phyloP scores from a whole-genome alignment of 2,329 filamentous ascomycete genomes.

The Fusarium vanettenii region DNA sequence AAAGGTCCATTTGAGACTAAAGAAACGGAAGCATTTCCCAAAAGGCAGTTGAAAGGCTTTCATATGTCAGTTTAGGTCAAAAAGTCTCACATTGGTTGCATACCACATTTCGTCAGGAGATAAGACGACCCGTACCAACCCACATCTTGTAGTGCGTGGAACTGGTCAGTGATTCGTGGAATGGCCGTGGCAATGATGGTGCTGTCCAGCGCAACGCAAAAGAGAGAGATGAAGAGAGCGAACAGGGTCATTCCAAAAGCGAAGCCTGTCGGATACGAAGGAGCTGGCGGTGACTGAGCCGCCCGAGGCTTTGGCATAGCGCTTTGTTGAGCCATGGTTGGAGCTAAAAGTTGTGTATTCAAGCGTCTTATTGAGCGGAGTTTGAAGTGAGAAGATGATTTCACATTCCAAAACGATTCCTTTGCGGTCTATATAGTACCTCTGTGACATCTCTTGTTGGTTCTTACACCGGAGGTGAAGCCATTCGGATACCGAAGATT shows the following conservation, averaged over 20 bases:
- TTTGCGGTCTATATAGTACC: not conserved
- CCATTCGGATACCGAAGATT: not conserved
- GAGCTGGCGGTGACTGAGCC: not conserved
- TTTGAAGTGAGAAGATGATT: not conserved
- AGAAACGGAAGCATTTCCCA: constrained; percentile 46
- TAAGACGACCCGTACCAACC: not conserved
- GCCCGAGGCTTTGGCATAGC: not conserved
- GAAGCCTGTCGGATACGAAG: not conserved
- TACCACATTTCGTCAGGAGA: not conserved
- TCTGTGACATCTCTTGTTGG: not conserved
- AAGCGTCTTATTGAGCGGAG: not conserved
- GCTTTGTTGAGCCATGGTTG: not conserved
- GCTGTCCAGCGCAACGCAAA: not conserved
- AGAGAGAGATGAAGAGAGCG: not conserved
- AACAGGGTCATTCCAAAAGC: not conserved
- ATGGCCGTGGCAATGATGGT: not conserved
- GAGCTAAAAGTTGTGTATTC: not conserved
- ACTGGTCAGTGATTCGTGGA: not conserved
- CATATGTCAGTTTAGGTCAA: not conserved
- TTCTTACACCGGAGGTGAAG: not conserved
- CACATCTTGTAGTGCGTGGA: not conserved
- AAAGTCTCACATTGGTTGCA: not conserved
- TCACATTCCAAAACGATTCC: no score
- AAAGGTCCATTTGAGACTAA: constrained; percentile 55
- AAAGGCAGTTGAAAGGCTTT: not conserved